Evolutionary conservation across 2,329 filamentous ascomycete genomes (phyloP).

Genomic region (Orbilia ellipsospora): DNA sequence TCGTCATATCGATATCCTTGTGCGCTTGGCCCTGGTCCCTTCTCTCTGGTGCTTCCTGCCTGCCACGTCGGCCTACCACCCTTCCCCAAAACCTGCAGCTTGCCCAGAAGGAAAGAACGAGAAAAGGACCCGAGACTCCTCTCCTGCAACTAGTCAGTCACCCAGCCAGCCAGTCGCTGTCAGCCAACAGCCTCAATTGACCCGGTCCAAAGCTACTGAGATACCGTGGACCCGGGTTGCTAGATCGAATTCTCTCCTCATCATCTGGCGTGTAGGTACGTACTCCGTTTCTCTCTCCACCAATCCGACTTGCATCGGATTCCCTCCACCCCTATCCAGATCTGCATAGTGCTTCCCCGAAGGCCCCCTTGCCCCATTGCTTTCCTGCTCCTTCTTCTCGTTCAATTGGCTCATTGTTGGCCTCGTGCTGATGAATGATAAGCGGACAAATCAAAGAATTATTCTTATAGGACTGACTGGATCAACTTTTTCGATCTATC

Average conservation of each 20-base stretch:
- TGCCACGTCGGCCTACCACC: constrained; percentile 52
- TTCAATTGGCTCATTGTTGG: constrained; percentile 39
- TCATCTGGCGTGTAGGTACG: not conserved
- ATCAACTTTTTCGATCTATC: too few species aligned
- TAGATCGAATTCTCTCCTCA: constrained; percentile 1
- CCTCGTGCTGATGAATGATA: constrained; percentile 18
- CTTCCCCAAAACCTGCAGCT: constrained; percentile 23
- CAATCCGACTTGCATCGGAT: constrained; percentile 40
- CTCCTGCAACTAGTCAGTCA: constrained; percentile 6
- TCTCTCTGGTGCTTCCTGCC: constrained; percentile 3
- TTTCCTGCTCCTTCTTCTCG: constrained; percentile 4
- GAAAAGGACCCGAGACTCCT: constrained; percentile 6
- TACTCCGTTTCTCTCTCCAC: constrained; percentile 16
- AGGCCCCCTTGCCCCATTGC: constrained; percentile 13
- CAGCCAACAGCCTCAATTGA: constrained; percentile 33
- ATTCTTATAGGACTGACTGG: constrained; percentile 21
- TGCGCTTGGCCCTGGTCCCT: constrained; percentile 4
- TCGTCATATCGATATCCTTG: not conserved
- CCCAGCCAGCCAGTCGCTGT: constrained; percentile 14
- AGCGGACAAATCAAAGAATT: constrained; percentile 52
- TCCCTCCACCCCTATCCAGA: constrained; percentile 43
- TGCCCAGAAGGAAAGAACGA: not conserved
- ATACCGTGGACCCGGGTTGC: constrained; percentile 44
- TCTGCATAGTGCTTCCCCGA: constrained; percentile 39
- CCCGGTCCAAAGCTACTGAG: constrained; percentile 6